Evolutionary conservation across 768 basidiomycete genomes (phyloP).

Genomic region (Naematelia aurantialba): DNA sequence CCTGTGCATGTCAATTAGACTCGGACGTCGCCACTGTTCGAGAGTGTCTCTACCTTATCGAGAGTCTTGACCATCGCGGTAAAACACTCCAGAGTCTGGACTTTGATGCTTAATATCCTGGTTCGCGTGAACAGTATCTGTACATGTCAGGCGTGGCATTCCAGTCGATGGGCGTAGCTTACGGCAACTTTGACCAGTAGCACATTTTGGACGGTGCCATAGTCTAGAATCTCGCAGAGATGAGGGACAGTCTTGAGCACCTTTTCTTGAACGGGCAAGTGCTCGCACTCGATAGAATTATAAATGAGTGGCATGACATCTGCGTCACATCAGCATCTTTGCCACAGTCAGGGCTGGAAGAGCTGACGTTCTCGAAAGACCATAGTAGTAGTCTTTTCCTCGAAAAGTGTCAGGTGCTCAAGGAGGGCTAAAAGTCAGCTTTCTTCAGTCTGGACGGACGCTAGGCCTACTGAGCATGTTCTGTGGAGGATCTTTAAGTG

Average conservation of each 20-base stretch:
- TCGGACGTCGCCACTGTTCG: neutral
- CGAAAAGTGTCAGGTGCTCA: slow-evolving; percentile 80
- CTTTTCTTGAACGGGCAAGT: slow-evolving; percentile 83
- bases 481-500: slow-evolving; percentile 89
- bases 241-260: slow-evolving; percentile 78
- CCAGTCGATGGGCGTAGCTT: slow-evolving; percentile 42
- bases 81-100: slow-evolving; percentile 54
- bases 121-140: slow-evolving; percentile 93
- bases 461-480: slow-evolving; percentile 69
- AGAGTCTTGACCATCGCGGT: slow-evolving; percentile 48
- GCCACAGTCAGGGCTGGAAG: neutral
- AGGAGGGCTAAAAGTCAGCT: slow-evolving; percentile 57
- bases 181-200: slow-evolving; percentile 92
- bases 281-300: slow-evolving; percentile 92
- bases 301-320: slow-evolving; percentile 96
- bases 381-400: slow-evolving; percentile 78
- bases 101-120: slow-evolving; percentile 81
- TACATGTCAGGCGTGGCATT: neutral
- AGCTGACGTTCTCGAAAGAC: slow-evolving; percentile 83
- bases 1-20: slow-evolving; percentile 23
- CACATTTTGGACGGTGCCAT: slow-evolving; percentile 85
- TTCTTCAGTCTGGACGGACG: neutral
- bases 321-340: slow-evolving; percentile 44
- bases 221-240: slow-evolving; percentile 89
- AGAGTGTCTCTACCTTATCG: slow-evolving; percentile 32